These are phyloP conservation scores for Earliella scabrosa DNA, from an alignment of 1,284 basidiomycete species.

Conservation along the genomic window DNA sequence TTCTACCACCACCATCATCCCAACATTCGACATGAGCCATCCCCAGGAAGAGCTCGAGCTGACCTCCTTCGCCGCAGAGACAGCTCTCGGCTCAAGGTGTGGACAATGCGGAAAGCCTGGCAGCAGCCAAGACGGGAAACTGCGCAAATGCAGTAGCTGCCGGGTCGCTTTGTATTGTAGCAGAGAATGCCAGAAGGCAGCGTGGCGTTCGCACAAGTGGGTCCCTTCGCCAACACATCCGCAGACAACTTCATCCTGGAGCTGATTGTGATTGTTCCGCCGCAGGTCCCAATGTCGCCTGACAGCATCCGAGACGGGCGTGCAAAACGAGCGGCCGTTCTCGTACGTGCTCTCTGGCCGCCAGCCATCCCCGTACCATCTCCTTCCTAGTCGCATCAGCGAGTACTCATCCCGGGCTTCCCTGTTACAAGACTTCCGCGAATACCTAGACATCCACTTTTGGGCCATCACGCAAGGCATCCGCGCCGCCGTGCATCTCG, in stretches of 20 bases:
- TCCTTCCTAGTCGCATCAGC: neutral
- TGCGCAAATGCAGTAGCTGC: conserved; percentile 13
- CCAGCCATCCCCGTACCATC: neutral
- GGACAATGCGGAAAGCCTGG: no score
- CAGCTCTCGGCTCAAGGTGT: no score
- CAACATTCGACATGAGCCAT: no score
- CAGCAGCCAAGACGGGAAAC: neutral
- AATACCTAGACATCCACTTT: neutral
- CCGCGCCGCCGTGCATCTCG: neutral
- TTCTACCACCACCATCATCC: no score
- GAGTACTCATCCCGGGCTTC: neutral
- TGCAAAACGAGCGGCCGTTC: neutral
- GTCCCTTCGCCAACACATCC: no score
- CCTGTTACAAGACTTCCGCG: neutral
- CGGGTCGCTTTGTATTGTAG: conserved; percentile 9
- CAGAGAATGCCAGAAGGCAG: conserved; percentile 10
- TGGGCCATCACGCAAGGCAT: neutral
- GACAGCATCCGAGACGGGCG: neutral
- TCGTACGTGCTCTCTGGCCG: neutral
- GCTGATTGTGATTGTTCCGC: no score
- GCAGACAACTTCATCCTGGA: no score
- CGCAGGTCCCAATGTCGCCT: neutral
- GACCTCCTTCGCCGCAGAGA: no score
- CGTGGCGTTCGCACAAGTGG: conserved; percentile 11
- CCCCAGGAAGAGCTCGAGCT: no score